A percentile compares a stretch with the other conserved stretches of the same genome.
phyloP scores from a whole-genome alignment of 371 early-diverging fungal species.

The Mucor racemosus region DNA sequence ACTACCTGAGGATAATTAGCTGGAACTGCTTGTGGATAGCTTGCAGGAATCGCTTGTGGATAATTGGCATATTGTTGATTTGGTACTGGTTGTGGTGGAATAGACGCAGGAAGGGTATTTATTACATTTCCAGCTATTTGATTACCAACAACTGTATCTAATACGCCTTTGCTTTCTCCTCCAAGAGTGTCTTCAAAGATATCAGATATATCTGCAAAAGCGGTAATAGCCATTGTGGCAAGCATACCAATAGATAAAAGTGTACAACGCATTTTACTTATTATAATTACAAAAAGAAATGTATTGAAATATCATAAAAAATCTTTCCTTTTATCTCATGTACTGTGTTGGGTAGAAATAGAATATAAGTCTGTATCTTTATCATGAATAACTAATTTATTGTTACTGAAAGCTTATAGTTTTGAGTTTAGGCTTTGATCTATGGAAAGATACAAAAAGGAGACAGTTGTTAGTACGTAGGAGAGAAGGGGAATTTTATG shows the following conservation, averaged over 20 bases:
- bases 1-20: not conserved
- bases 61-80: not conserved
- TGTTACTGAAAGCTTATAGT: not conserved
- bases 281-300: not conserved
- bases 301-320: not conserved
- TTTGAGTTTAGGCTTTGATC: not conserved
- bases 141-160: not conserved
- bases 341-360: not conserved
- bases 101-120: not conserved
- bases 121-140: not conserved
- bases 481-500: not conserved
- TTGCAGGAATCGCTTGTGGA: not conserved
- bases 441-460: not conserved
- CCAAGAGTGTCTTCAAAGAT: not conserved
- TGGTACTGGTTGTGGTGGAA: not conserved
- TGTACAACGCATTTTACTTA: not conserved
- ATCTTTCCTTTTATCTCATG: not conserved
- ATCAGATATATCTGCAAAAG: slow-evolving; percentile 1
- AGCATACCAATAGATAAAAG: not conserved
- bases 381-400: not conserved
- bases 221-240: not conserved
- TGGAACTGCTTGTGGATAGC: not conserved
- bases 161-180: not conserved
- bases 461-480: not conserved
- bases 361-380: not conserved